A percentile compares a stretch with the other conserved stretches of the same genome.
Conservation (phyloP, 805 yeast species). For the Teunomyces kruisii region DNA sequence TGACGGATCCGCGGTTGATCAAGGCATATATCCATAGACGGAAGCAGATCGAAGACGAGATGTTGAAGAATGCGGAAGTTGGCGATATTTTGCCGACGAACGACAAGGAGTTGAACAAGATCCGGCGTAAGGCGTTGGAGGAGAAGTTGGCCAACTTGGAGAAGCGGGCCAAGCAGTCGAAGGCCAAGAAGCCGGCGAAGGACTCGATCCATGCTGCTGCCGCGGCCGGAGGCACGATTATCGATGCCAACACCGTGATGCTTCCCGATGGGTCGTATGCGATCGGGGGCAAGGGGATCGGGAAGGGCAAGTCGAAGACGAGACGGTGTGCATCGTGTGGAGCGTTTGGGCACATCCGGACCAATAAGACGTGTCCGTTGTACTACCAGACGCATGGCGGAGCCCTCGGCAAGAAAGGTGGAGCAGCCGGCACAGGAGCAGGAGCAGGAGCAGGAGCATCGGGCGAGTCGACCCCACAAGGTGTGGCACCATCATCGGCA, state of each 20-base stretch:
- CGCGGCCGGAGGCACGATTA: conserved; percentile 43
- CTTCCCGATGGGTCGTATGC: conserved; percentile 46
- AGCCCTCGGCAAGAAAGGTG: conserved; percentile 6
- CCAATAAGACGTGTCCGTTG: conserved; percentile 88
- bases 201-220: conserved; percentile 40
- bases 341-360: conserved; percentile 89
- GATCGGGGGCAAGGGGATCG: conserved; percentile 65
- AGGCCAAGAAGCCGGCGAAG: conserved; percentile 31
- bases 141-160: conserved; percentile 82
- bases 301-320: conserved; percentile 69
- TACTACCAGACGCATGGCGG: conserved; percentile 45
- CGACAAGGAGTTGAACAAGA: conserved; percentile 79
- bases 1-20: conserved; percentile 84
- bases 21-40: conserved; percentile 77
- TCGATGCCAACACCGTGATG: conserved; percentile 44
- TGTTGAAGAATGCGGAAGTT: conserved; percentile 57
- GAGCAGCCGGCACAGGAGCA: too few species aligned
- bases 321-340: conserved; percentile 95
- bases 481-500: too few species aligned
- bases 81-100: conserved; percentile 76
- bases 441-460: too few species aligned
- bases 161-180: conserved; percentile 50
- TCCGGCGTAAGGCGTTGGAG: conserved; percentile 73
- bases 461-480: too few species aligned
- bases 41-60: conserved; percentile 59